Conservation (phyloP, 345 rosid genomes). For the Cardiospermum halicacabum region DNA sequence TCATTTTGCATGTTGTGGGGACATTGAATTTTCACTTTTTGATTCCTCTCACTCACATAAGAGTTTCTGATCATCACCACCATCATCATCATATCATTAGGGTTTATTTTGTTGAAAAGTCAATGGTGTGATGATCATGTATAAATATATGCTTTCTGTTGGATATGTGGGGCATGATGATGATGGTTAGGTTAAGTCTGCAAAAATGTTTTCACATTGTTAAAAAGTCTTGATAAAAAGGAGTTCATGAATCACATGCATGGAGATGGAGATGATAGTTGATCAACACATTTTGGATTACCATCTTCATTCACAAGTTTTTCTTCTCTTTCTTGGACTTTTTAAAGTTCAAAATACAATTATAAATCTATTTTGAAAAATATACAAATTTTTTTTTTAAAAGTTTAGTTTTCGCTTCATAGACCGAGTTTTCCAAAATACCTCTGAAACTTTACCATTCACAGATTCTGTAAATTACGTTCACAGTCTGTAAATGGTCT, state of each 20-base stretch:
- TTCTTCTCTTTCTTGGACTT: too few species aligned
- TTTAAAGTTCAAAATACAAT: too few species aligned
- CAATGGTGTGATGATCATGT: not conserved
- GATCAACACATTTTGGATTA: not conserved
- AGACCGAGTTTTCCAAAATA: too few species aligned
- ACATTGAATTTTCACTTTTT: constrained; percentile 4
- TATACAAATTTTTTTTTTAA: too few species aligned
- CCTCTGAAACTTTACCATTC: too few species aligned
- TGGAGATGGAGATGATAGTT: not conserved
- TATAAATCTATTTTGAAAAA: too few species aligned
- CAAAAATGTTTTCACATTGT: not conserved
- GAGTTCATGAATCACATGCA: not conserved
- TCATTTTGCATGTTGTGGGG: not conserved
- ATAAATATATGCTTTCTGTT: not conserved
- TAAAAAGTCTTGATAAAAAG: not conserved
- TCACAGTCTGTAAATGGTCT: too few species aligned
- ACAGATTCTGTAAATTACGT: too few species aligned
- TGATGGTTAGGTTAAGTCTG: not conserved
- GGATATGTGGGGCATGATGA: constrained; percentile 2
- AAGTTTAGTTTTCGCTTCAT: too few species aligned
- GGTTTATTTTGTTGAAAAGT: not conserved
- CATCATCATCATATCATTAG: too few species aligned
- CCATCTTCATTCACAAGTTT: not conserved
- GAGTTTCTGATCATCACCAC: too few species aligned
- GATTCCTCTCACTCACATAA: not conserved